phyloP scores from a whole-genome alignment of 331 rosid genomes.

The Quercus tomentella region DNA sequence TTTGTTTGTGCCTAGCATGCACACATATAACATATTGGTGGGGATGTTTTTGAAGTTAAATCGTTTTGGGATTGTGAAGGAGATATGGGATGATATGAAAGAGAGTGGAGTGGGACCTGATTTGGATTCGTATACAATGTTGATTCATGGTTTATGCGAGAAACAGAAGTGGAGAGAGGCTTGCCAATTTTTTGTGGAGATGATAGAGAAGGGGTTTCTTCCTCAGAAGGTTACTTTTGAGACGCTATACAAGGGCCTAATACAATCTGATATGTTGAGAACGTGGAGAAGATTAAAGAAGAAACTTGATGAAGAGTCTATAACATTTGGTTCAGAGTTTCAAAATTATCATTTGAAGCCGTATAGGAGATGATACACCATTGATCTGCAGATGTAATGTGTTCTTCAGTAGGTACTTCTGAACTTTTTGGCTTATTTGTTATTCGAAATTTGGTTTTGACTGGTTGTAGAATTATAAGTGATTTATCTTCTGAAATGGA shows the following conservation, averaged over 20 bases:
- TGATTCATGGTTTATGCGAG: slow-evolving; percentile 71
- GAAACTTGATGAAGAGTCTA: slow-evolving; percentile 85
- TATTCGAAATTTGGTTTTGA: neutral
- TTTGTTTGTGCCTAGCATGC: slow-evolving; percentile 49
- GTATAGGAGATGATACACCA: slow-evolving; percentile 49
- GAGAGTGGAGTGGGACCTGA: slow-evolving; percentile 67
- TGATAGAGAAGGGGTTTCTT: slow-evolving; percentile 87
- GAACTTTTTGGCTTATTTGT: neutral
- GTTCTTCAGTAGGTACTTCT: neutral
- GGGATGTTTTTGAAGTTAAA: slow-evolving; percentile 56
- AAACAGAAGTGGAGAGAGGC: slow-evolving; percentile 69
- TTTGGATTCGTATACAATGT: slow-evolving; percentile 65
- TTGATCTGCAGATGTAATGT: neutral
- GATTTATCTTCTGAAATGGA: neutral
- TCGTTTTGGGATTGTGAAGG: slow-evolving; percentile 43
- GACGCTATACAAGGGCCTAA: slow-evolving; percentile 77
- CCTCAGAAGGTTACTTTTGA: slow-evolving; percentile 85
- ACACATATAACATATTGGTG: slow-evolving; percentile 54
- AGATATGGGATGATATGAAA: slow-evolving; percentile 70
- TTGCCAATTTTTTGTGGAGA: slow-evolving; percentile 72
- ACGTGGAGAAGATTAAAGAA: slow-evolving; percentile 94
- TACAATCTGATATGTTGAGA: slow-evolving; percentile 84
- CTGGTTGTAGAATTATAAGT: neutral
- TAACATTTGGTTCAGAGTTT: slow-evolving; percentile 72
- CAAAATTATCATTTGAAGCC: slow-evolving; percentile 70